Evolutionary conservation across 495 filamentous ascomycete genomes (phyloP), one percentile per base, ranked within the genome.

Genomic region (Hypomontagnella monticulosa): DNA sequence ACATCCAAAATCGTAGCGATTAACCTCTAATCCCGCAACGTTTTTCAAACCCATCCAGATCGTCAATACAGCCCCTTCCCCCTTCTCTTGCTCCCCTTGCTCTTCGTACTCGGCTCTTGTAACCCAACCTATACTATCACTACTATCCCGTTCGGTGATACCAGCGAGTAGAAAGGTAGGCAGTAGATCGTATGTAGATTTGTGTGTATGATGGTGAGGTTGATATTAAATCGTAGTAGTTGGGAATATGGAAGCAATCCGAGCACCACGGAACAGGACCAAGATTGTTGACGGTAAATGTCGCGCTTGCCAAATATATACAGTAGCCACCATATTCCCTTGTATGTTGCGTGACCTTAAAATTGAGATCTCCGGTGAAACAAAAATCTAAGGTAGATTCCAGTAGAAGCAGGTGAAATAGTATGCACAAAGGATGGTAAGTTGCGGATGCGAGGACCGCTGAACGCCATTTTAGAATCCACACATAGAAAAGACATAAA

Each of bases 341-440:
- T 46, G 49, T 58, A 59, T 36, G 49, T 41, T 37, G 15, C 7
- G 32, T 57, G 49, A 63, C 38, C 59, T 55, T 58, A 41, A 11
- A 62, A 59, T 56, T 38, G 53, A 55, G 33, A 55, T 60, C 50
- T 18, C 38, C 19, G 1, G 33, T 23, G 38, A 27, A 51, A 43
- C 18, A 57, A 42, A 38, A 43, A 36, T 52, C 53, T 57, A 56
- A 55, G 34, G 51, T 18, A 56, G 38, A 62, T 63, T 38, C 50
- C 30, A 43, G 40, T 14, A 11, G 53, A 53, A 44, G 40, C 15
- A 30, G 8, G 34, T 55, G 10, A 55, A 50, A 36, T 50, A 66
- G 57, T 58, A 66, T 65, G 62, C 62, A 66, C 61, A 62, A 66
- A 62, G 14, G 62, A 70, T 58, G 58, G 57, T 55, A 62, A 58